These are phyloP conservation scores for Saccharomycopsis guyanensis DNA, from an alignment of 805 yeast genomes.

Conservation along the genomic window DNA sequence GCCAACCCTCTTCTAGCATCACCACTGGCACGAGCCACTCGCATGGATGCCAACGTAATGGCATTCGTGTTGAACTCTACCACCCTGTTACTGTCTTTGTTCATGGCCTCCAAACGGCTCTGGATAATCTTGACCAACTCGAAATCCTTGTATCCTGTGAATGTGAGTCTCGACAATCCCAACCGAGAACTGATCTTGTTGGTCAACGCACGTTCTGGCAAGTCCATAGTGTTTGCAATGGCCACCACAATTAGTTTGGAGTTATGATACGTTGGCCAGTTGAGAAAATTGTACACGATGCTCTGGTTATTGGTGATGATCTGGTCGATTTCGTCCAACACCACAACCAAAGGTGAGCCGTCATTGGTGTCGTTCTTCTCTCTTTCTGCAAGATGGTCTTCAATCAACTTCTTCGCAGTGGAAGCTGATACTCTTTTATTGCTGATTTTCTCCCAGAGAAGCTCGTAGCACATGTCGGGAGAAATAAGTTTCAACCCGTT, in stretches of 20 bases:
- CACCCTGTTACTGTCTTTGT: slow-evolving; percentile 32
- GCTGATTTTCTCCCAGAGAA: slow-evolving; percentile 69
- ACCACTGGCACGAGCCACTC: slow-evolving; percentile 94
- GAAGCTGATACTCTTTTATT: slow-evolving; percentile 51
- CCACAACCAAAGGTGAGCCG: slow-evolving; percentile 57
- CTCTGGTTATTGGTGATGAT: slow-evolving; percentile 73
- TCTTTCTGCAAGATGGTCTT: slow-evolving; percentile 51
- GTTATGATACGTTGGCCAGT: slow-evolving; percentile 85
- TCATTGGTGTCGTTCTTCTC: slow-evolving; percentile 24
- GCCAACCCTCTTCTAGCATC: slow-evolving; percentile 92
- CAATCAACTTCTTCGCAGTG: slow-evolving; percentile 61
- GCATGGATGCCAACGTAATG: slow-evolving; percentile 83
- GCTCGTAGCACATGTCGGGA: slow-evolving; percentile 77
- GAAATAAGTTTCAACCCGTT: slow-evolving; percentile 81
- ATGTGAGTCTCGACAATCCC: slow-evolving; percentile 80
- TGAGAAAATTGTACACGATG: slow-evolving; percentile 91
- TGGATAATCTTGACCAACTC: slow-evolving; percentile 71
- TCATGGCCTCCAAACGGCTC: slow-evolving; percentile 52
- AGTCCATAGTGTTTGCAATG: slow-evolving; percentile 94
- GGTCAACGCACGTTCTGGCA: slow-evolving; percentile 81
- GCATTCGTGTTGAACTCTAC: slow-evolving; percentile 59
- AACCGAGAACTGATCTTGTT: slow-evolving; percentile 87
- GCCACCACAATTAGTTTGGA: slow-evolving; percentile 85
- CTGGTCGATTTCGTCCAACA: slow-evolving; percentile 92
- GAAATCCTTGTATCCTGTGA: slow-evolving; percentile 77